Percentiles rank a stretch among this genome's conserved stretches.
phyloP scores from a whole-genome alignment of 192 early-diverging fungal genomes.

The Coemansia pectinata region DNA sequence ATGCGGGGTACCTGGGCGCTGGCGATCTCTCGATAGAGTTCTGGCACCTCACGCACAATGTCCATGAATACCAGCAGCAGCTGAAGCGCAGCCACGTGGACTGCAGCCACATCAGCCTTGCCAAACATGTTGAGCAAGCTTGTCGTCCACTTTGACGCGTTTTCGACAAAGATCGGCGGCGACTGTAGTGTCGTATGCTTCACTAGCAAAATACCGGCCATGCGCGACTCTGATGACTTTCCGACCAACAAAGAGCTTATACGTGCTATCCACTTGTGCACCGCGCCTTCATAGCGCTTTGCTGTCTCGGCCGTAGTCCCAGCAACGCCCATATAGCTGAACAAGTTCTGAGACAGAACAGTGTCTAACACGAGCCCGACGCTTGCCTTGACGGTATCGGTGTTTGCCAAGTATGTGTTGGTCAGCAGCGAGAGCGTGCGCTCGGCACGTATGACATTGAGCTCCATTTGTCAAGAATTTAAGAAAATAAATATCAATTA shows the following conservation, averaged over 20 bases:
- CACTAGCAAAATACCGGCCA: conserved; percentile 46
- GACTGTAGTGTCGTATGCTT: conserved; percentile 51
- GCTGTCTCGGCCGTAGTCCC: conserved; percentile 18
- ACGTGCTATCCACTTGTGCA: conserved; percentile 51
- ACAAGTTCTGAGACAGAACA: conserved; percentile 43
- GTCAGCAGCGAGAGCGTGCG: conserved; percentile 47
- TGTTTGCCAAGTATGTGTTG: conserved; percentile 44
- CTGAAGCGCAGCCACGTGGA: conserved; percentile 26
- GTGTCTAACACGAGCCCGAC: conserved; percentile 37
- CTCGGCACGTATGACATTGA: conserved; percentile 45
- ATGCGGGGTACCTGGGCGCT: conserved; percentile 44
- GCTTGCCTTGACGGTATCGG: conserved; percentile 36
- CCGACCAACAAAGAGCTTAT: conserved; percentile 37
- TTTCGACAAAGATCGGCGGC: conserved; percentile 33
- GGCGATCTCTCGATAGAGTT: conserved; percentile 44
- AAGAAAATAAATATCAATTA: conserved; percentile 1
- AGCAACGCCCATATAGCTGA: conserved; percentile 15
- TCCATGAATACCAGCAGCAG: conserved; percentile 43
- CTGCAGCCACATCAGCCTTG: conserved; percentile 32
- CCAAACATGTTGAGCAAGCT: conserved; percentile 29
- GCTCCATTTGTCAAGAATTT: conserved; percentile 24
- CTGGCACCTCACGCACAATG: conserved; percentile 44
- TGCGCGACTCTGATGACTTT: conserved; percentile 40
- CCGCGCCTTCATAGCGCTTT: conserved; percentile 33
- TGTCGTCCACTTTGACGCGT: conserved; percentile 44